Conservation (phyloP, 169 alveolate species). For the Babesia bigemina region DNA sequence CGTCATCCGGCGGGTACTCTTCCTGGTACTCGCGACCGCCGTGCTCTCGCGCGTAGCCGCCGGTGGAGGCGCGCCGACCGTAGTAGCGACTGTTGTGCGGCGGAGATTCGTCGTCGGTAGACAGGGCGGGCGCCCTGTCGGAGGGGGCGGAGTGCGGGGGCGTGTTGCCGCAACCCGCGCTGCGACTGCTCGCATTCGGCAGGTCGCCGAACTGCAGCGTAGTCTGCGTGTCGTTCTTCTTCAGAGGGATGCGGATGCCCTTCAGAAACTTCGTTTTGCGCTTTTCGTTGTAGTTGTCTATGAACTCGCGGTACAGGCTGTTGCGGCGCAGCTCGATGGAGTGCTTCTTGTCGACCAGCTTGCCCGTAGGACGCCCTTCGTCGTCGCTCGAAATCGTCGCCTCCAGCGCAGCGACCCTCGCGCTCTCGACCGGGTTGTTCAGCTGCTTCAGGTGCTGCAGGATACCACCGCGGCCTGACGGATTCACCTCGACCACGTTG, state of each 20-base stretch:
- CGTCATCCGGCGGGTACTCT: background rate
- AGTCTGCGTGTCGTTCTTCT: background rate
- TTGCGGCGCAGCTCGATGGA: background rate
- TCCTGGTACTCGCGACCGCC: background rate
- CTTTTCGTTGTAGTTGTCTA: background rate
- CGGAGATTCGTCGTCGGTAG: background rate
- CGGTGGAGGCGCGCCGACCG: background rate
- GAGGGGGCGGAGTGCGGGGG: no score
- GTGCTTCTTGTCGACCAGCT: background rate
- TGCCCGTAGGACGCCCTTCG: background rate
- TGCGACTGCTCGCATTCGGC: no score
- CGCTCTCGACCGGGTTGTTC: no score
- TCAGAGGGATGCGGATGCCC: conserved; percentile 5
- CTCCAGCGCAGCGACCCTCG: no score
- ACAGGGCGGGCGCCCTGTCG: no score
- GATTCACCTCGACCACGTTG: background rate
- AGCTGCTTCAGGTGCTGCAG: background rate
- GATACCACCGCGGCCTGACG: background rate
- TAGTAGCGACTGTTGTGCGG: background rate
- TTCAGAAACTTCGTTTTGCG: background rate
- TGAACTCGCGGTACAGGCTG: background rate
- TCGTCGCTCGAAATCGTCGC: background rate
- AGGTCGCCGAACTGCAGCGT: background rate
- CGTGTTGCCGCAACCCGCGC: no score
- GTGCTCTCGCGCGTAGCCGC: background rate